These are phyloP conservation scores for Mycena maculata DNA, from an alignment of 768 basidiomycete genomes.

Conservation along the genomic window DNA sequence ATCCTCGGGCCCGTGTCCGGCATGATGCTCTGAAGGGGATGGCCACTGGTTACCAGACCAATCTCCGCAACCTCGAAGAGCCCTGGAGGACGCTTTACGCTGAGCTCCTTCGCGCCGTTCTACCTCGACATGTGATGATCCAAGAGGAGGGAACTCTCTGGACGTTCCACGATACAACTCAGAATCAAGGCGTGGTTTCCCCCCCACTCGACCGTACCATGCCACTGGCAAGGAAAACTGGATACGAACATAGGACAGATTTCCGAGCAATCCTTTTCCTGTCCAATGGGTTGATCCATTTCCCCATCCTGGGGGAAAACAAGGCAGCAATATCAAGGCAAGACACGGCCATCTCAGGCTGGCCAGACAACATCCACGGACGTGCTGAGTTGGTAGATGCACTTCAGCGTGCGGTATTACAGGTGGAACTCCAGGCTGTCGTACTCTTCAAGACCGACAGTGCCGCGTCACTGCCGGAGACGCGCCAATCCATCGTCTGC, in stretches of 20 bases:
- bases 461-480: not conserved
- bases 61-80: constrained; percentile 9
- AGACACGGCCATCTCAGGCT: constrained; percentile 2
- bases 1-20: not conserved
- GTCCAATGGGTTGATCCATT: not conserved
- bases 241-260: constrained; percentile 1
- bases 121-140: not conserved
- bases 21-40: constrained; percentile 2
- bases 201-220: not conserved
- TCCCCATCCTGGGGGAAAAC: constrained; percentile 9
- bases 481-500: not conserved
- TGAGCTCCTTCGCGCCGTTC: not conserved
- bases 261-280: constrained; percentile 4
- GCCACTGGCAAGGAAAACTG: not conserved
- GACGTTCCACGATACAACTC: constrained; percentile 4
- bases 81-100: constrained; percentile 2
- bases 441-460: constrained; percentile 7
- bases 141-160: constrained; percentile 10
- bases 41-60: not conserved
- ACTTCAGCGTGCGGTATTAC: not conserved
- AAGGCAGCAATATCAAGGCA: constrained; percentile 16
- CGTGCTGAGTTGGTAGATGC: not conserved
- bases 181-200: not conserved
- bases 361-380: not conserved
- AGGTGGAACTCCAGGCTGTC: constrained; percentile 9